Evolutionary conservation across 495 filamentous ascomycete genomes (phyloP).

Genomic region (Penicillium coprophilum): DNA sequence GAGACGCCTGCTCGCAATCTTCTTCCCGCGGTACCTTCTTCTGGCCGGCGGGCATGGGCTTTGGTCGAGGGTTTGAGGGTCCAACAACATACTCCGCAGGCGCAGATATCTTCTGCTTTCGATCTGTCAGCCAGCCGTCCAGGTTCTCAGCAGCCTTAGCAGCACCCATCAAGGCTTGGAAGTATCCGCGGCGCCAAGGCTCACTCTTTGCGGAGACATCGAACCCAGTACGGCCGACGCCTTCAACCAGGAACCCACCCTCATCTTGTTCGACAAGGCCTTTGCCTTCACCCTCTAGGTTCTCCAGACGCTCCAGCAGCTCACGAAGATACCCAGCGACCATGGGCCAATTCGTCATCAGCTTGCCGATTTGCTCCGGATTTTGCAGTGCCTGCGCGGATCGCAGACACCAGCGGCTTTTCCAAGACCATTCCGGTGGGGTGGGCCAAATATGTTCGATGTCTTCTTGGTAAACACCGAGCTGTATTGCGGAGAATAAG

Average conservation of each 20-base stretch:
- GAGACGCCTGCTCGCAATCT: constrained; percentile 63
- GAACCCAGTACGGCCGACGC: constrained; percentile 56
- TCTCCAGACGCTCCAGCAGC: constrained; percentile 60
- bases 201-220: constrained; percentile 75
- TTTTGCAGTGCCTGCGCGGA: constrained; percentile 57
- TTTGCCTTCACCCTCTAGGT: constrained; percentile 64
- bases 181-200: constrained; percentile 81
- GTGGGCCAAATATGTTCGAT: constrained; percentile 73
- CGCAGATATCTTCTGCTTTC: constrained; percentile 61
- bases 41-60: constrained; percentile 62
- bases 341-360: constrained; percentile 64
- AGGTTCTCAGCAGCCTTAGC: constrained; percentile 76
- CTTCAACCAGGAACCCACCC: constrained; percentile 54
- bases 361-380: constrained; percentile 45
- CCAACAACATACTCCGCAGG: constrained; percentile 70
- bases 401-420: constrained; percentile 58
- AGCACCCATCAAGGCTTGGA: constrained; percentile 70
- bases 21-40: constrained; percentile 64
- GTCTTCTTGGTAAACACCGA: constrained; percentile 63
- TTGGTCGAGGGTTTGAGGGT: constrained; percentile 78
- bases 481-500: constrained; percentile 52
- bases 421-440: constrained; percentile 70
- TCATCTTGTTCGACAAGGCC: constrained; percentile 58
- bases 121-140: constrained; percentile 73
- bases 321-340: constrained; percentile 54